Evolutionary conservation across 1,284 basidiomycete genomes (phyloP).

Genomic region (Puccinia novopanici): DNA sequence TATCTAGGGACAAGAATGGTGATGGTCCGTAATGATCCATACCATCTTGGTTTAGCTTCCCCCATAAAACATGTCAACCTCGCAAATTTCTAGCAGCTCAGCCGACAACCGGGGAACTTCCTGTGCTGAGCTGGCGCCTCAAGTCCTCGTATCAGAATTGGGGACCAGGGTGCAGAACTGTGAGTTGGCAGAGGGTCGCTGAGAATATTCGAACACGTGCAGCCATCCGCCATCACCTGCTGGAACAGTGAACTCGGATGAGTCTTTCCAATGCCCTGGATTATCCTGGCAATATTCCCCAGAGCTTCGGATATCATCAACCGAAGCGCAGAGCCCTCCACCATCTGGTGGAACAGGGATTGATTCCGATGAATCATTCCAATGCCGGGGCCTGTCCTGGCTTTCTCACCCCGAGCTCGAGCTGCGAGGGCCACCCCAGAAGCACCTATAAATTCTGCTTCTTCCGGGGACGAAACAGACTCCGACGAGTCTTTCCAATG

Average conservation of each 20-base stretch:
- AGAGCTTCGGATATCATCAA: background rate
- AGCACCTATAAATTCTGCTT: background rate
- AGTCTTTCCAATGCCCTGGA: slow-evolving; percentile 1
- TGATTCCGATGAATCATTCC: background rate
- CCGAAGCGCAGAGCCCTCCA: background rate
- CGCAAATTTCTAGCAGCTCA: background rate
- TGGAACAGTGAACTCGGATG: background rate
- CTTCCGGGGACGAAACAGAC: background rate
- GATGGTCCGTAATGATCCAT: too few relatives aligned
- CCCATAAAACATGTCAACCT: background rate
- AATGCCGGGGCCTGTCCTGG: background rate
- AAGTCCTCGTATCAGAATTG: background rate
- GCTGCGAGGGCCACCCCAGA: background rate
- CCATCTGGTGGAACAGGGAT: background rate
- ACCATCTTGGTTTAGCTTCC: background rate
- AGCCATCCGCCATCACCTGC: too few relatives aligned
- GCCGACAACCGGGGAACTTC: background rate
- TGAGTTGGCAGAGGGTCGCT: too few relatives aligned
- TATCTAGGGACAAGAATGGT: too few relatives aligned
- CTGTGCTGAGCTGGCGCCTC: too few relatives aligned
- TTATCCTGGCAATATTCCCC: background rate
- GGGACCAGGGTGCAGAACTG: background rate
- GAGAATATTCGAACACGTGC: background rate
- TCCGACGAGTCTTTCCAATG: background rate
- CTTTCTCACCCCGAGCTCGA: background rate